Conservation (phyloP, 768 basidiomycete genomes). For the Agrocybe praecox region DNA sequence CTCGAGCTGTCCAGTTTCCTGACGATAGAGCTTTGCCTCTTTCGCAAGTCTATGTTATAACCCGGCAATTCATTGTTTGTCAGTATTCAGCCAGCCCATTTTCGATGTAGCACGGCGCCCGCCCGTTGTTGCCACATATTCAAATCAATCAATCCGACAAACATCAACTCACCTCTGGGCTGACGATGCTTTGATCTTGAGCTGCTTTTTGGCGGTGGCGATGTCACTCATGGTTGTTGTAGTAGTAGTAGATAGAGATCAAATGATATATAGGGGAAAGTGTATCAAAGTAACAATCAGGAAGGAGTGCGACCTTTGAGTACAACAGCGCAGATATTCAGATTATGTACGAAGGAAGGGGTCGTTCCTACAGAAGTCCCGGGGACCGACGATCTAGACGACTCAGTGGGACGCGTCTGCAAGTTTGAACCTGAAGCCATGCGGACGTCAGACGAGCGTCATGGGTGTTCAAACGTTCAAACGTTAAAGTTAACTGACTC, state of each 20-base stretch:
- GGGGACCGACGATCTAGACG: not conserved
- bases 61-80: too few relatives aligned
- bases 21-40: conserved; percentile 65
- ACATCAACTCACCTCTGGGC: conserved; percentile 61
- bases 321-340: too few relatives aligned
- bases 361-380: not conserved
- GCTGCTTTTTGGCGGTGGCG: conserved; percentile 57
- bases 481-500: too few relatives aligned
- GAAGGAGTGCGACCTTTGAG: too few relatives aligned
- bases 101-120: conserved; percentile 1
- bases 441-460: not conserved
- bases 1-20: conserved; percentile 64
- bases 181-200: conserved; percentile 76
- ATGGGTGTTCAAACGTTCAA: too few relatives aligned
- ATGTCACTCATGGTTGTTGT: conserved; percentile 47
- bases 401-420: not conserved
- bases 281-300: too few relatives aligned
- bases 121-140: conserved; percentile 7
- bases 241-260: not conserved
- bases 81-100: too few relatives aligned
- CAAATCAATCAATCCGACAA: too few relatives aligned
- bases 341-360: too few relatives aligned
- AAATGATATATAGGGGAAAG: not conserved
- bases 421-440: too few relatives aligned
- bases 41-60: conserved; percentile 55